Percentiles rank a stretch among this genome's conserved stretches.
These are phyloP conservation scores for Stemphylium beticola DNA, from an alignment of 2,329 filamentous ascomycete genomes.

Conservation along the genomic window DNA sequence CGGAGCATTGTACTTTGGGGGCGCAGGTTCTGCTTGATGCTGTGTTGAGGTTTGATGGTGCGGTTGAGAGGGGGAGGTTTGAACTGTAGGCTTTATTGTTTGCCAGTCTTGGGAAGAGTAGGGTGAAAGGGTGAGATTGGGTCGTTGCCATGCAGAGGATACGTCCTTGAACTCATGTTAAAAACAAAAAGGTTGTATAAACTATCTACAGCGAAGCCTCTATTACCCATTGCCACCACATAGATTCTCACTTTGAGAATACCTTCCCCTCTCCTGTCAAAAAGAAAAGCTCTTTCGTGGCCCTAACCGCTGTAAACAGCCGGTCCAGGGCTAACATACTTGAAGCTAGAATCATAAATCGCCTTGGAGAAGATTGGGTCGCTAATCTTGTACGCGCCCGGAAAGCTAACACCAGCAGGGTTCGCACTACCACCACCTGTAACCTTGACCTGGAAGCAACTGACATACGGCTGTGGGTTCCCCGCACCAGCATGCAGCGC, in stretches of 20 bases:
- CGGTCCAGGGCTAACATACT: slow-evolving; percentile 45
- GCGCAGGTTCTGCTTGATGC: slow-evolving; percentile 56
- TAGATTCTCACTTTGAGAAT: neutral
- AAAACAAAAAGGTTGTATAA: neutral
- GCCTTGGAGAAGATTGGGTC: slow-evolving; percentile 44
- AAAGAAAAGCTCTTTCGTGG: neutral
- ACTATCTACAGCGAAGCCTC: neutral
- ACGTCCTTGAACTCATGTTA: neutral
- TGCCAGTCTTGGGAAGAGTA: neutral
- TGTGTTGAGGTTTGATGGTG: slow-evolving; percentile 2
- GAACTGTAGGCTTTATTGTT: neutral
- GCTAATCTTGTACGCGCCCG: slow-evolving; percentile 43
- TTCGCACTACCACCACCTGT: slow-evolving; percentile 43
- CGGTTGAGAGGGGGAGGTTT: neutral
- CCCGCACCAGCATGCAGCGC: slow-evolving; percentile 44
- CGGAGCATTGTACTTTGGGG: slow-evolving; percentile 52
- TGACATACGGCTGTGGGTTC: slow-evolving; percentile 43
- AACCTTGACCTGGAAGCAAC: slow-evolving; percentile 49
- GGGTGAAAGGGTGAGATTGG: neutral
- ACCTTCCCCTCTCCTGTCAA: neutral
- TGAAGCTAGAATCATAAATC: slow-evolving; percentile 43
- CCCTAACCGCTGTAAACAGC: slow-evolving; percentile 41
- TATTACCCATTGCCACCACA: no score
- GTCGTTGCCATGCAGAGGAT: no score
- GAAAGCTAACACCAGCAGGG: slow-evolving; percentile 43